These are phyloP conservation scores for Ustilago curta DNA, from an alignment of 1,284 basidiomycete species.

Conservation along the genomic window DNA sequence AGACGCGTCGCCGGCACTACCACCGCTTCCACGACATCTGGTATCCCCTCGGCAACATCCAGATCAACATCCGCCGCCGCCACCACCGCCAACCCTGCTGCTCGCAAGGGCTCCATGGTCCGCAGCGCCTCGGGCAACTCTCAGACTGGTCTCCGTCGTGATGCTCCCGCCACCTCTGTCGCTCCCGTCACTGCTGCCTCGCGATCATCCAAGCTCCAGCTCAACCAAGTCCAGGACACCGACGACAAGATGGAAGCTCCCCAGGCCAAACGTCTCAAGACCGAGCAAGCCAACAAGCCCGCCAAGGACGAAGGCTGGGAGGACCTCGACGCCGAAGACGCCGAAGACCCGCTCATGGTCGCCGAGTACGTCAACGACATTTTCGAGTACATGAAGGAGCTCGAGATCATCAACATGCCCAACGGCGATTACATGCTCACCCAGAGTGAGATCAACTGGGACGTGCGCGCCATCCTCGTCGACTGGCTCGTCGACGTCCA, in stretches of 20 bases:
- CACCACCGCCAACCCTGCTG: slow-evolving; percentile 20
- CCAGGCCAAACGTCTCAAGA: slow-evolving; percentile 54
- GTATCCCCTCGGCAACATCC: slow-evolving; percentile 32
- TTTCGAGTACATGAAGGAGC: slow-evolving; percentile 86
- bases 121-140: slow-evolving; percentile 45
- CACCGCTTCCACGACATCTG: slow-evolving; percentile 31
- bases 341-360: slow-evolving; percentile 96
- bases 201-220: slow-evolving; percentile 36
- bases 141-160: slow-evolving; percentile 39
- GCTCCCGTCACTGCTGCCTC: slow-evolving; percentile 14
- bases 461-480: slow-evolving; percentile 82
- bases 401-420: slow-evolving; percentile 72
- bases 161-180: slow-evolving; percentile 19
- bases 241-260: slow-evolving; percentile 52
- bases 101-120: slow-evolving; percentile 42
- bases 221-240: slow-evolving; percentile 40
- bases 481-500: slow-evolving; percentile 99
- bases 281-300: slow-evolving; percentile 42
- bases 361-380: slow-evolving; percentile 96
- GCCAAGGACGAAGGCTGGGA: slow-evolving; percentile 76
- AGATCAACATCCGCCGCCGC: slow-evolving; percentile 23
- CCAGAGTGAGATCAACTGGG: slow-evolving; percentile 67
- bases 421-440: slow-evolving; percentile 65
- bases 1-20: slow-evolving; percentile 39
- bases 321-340: slow-evolving; percentile 91